A percentile compares a stretch with the other conserved stretches of the same genome.
Evolutionary conservation across 2,329 filamentous ascomycete species (phyloP).

Genomic region (Aspergillus hortae): DNA sequence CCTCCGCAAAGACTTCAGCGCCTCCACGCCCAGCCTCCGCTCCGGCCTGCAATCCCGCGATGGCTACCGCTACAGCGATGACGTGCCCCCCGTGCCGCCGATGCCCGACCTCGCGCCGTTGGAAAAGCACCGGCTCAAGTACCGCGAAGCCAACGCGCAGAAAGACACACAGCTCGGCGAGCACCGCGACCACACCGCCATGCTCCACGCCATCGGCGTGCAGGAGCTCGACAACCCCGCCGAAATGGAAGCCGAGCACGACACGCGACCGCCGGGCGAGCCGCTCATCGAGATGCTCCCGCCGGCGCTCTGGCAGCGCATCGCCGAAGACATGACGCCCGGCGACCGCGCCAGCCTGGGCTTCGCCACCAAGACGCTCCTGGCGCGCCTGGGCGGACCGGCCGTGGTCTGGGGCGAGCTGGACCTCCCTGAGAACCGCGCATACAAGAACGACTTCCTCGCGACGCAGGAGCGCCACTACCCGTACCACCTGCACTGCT

Average conservation of each 20-base stretch:
- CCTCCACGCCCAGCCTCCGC: conserved; percentile 28
- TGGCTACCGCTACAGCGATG: conserved; percentile 6
- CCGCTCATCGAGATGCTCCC: conserved; percentile 45
- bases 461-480: conserved; percentile 48
- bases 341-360: conserved; percentile 50
- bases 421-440: conserved; percentile 41
- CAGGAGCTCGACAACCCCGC: conserved; percentile 25
- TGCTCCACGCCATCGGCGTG: conserved; percentile 33
- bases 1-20: conserved; percentile 28
- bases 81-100: conserved; percentile 27
- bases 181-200: conserved; percentile 33
- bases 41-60: conserved; percentile 16
- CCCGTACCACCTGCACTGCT: conserved; percentile 58
- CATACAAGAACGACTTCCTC: conserved; percentile 51
- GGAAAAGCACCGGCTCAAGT: conserved; percentile 32
- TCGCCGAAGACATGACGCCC: conserved; percentile 42
- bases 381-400: conserved; percentile 42
- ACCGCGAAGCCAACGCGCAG: conserved; percentile 23
- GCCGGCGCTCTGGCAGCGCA: conserved; percentile 43
- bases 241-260: conserved; percentile 15
- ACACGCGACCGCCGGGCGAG: conserved; percentile 35
- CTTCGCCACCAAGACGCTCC: conserved; percentile 47
- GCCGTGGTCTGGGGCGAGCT: conserved; percentile 37
- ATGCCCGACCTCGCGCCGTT: conserved; percentile 25
- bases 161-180: conserved; percentile 37